phyloP scores from a whole-genome alignment of 2,329 filamentous ascomycete species.

The Cordyceps fumosorosea region DNA sequence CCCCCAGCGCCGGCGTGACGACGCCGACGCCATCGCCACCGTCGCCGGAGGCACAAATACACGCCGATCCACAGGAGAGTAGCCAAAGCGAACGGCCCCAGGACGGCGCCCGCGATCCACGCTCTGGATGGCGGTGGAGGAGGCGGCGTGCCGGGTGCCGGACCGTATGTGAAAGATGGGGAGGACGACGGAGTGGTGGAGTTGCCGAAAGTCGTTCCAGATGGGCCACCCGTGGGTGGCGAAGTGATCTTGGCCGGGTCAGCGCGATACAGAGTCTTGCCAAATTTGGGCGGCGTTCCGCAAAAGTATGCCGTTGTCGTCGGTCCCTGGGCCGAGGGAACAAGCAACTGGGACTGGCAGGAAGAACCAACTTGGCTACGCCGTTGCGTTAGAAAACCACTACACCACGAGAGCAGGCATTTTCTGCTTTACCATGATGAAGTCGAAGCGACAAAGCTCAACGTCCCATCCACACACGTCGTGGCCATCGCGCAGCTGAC shows the following conservation, averaged over 20 bases:
- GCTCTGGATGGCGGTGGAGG: not conserved
- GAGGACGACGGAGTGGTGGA: not conserved
- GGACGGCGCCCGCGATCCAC: not conserved
- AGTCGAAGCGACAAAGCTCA: not conserved
- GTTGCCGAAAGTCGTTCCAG: not conserved
- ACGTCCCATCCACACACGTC: not conserved
- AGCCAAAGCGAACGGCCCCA: not conserved
- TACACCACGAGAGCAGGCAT: not conserved
- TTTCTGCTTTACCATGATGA: not conserved
- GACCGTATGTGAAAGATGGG: not conserved
- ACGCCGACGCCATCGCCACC: not conserved
- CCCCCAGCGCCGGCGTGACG: not conserved
- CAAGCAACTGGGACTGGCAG: not conserved
- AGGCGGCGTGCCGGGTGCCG: not conserved
- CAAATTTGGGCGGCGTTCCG: not conserved
- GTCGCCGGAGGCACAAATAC: not conserved
- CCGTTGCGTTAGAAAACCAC: not conserved
- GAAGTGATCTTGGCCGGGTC: not conserved
- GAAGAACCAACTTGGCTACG: not conserved
- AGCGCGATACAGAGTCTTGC: not conserved
- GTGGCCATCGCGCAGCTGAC: not conserved
- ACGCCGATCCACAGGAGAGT: not conserved
- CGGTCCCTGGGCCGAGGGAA: not conserved
- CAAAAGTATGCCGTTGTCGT: not conserved
- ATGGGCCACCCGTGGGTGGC: not conserved